These are phyloP conservation scores for Triticum monococcum DNA, from an alignment of 176 grass and related monocot species.

Conservation along the genomic window DNA sequence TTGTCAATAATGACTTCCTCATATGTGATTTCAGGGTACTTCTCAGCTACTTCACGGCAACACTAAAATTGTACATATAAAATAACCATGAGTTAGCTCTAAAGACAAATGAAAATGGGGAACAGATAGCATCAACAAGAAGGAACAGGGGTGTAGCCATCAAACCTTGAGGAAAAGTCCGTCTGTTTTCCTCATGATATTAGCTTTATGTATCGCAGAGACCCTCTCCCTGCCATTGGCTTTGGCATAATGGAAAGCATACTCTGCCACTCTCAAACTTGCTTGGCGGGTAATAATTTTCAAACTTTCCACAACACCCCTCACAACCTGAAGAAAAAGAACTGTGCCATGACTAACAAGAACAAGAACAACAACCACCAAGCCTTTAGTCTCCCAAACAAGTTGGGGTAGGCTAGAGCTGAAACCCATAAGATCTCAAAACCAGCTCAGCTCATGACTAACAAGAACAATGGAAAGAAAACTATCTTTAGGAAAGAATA, in stretches of 20 bases:
- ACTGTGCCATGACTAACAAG: constrained; percentile 23
- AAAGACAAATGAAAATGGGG: background rate
- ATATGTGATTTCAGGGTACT: constrained; percentile 87
- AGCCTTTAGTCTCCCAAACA: no score
- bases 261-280: constrained; percentile 96
- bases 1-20: constrained; percentile 99
- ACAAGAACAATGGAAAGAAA: background rate
- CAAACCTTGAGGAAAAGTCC: constrained; percentile 97
- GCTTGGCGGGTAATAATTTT: constrained; percentile 98
- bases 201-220: constrained; percentile 96
- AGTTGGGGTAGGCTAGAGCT: no score
- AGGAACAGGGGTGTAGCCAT: constrained; percentile 18
- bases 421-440: no score
- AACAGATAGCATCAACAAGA: background rate
- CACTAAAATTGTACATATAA: constrained; percentile 55
- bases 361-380: background rate
- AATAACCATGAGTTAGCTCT: constrained; percentile 1
- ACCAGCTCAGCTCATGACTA: constrained; percentile 16
- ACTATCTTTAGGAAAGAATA: constrained; percentile 20
- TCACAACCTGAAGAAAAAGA: constrained; percentile 63
- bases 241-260: constrained; percentile 98
- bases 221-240: constrained; percentile 82
- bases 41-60: constrained; percentile 96
- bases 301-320: constrained; percentile 98
- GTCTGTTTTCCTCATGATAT: constrained; percentile 99